Percentiles rank a stretch among this genome's conserved stretches.
Conservation (phyloP, 148 eudicot genomes). For the Rheum nobile region DNA sequence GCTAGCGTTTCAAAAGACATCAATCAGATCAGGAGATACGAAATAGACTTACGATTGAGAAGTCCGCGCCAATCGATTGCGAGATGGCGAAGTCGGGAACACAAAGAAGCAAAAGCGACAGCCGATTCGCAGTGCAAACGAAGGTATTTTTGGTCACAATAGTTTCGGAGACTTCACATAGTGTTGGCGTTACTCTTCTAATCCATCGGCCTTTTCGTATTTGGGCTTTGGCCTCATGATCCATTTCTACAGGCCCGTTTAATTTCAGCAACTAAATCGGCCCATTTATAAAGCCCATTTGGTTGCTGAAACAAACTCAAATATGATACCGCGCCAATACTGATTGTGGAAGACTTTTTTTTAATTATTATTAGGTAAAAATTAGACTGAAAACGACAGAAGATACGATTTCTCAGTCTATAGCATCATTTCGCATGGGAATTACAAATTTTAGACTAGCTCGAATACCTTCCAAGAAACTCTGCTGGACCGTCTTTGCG, state of each 20-base stretch:
- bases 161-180: background rate
- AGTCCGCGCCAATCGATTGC: conserved; percentile 1
- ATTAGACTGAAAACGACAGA: too few species aligned
- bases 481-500: too few species aligned
- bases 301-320: too few species aligned
- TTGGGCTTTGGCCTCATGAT: background rate
- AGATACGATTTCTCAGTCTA: too few species aligned
- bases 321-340: too few species aligned
- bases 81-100: background rate
- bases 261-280: background rate
- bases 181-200: background rate
- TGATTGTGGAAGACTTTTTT: too few species aligned
- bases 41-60: background rate
- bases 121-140: background rate
- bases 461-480: too few species aligned
- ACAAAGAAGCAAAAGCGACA: background rate
- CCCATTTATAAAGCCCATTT: background rate
- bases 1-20: background rate
- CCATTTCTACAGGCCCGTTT: background rate
- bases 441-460: too few species aligned
- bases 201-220: background rate
- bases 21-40: background rate
- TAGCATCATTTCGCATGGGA: too few species aligned
- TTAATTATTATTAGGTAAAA: too few species aligned
- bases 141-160: conserved; percentile 2